Evolutionary conservation across 1,284 basidiomycete species (phyloP), one percentile per base, ranked within the genome.

Genomic region (Trichosporon faecale): DNA sequence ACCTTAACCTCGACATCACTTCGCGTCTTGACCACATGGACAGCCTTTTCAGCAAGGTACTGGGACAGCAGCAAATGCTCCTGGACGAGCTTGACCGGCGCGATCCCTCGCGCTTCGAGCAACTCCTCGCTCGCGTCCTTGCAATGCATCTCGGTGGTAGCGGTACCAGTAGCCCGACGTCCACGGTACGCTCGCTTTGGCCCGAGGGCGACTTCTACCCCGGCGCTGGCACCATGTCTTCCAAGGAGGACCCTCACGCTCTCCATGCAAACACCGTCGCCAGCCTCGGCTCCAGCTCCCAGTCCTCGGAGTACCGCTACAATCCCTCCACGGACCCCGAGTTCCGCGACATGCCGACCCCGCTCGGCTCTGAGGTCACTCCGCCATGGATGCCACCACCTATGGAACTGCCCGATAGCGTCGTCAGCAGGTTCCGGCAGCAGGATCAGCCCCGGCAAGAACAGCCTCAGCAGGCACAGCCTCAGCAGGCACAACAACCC

Each of bases 21-120:
- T 68, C 69, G 66, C 67, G 72, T 18, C 75, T 82, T 2, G 79
- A 80, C 67, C 79, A 82, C 64, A 74, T 82, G 65, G 71, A 76
- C 9, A 74, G 68, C 2, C 72, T 81, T 7, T 74, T 82, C 1
- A 78, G 80, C 7, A 78, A 75, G 0, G 73, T 82, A 1, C 72
- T 82, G 9, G 80, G 80, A 0, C 73, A 76, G 25, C 80, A 78
- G 55, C 69, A 77, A 63, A 76, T 80, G 65, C 69, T 82, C 5
- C 46, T 77, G 0, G 70, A 76, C 25, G 77, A 78, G 66, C 67
- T 78, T 4, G 72, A 69, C 31, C 66, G 73, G 14, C 66, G 73
- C 8, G 57, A 61, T 9, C 63, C 77, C 25, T 60, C 73, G 3
- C 72, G 81, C 14, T 67, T 84, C 11, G 81, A 83, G 72, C 75